Evolutionary conservation across 148 eudicot species (phyloP).

Genomic region (Vaccinium darrowii): DNA sequence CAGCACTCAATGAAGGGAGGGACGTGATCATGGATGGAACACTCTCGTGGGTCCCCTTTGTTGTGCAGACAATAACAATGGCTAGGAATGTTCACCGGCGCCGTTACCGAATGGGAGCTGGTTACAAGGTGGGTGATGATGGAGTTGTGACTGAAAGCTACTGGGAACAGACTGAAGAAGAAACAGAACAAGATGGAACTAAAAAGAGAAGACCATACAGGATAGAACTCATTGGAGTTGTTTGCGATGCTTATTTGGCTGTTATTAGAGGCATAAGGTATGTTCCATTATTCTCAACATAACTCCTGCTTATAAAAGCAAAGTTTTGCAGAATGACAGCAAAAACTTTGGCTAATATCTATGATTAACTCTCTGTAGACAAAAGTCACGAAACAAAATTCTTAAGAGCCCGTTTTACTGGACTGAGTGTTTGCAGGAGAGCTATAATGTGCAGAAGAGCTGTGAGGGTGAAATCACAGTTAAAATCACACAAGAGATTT

Average conservation of each 20-base stretch:
- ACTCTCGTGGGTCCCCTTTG: slow-evolving; percentile 96
- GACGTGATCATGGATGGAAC: slow-evolving; percentile 99
- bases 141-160: slow-evolving; percentile 78
- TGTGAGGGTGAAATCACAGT: slow-evolving; percentile 89
- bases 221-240: slow-evolving; percentile 96
- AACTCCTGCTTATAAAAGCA: background rate
- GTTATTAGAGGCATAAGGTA: slow-evolving; percentile 97
- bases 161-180: slow-evolving; percentile 92
- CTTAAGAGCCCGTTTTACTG: too few relatives aligned
- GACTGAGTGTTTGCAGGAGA: slow-evolving; percentile 52
- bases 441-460: slow-evolving; percentile 92
- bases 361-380: background rate
- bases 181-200: slow-evolving; percentile 43
- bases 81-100: slow-evolving; percentile 95
- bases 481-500: slow-evolving; percentile 97
- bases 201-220: slow-evolving; percentile 90
- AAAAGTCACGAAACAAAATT: background rate
- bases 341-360: too few relatives aligned
- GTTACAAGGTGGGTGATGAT: slow-evolving; percentile 67
- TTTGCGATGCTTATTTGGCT: slow-evolving; percentile 95
- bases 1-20: slow-evolving; percentile 96
- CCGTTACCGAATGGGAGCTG: slow-evolving; percentile 93
- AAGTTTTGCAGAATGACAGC: background rate
- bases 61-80: slow-evolving; percentile 98
- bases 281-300: background rate